Evolutionary conservation across 75 land plant species (phyloP).

Genomic region (Larix kaempferi): DNA sequence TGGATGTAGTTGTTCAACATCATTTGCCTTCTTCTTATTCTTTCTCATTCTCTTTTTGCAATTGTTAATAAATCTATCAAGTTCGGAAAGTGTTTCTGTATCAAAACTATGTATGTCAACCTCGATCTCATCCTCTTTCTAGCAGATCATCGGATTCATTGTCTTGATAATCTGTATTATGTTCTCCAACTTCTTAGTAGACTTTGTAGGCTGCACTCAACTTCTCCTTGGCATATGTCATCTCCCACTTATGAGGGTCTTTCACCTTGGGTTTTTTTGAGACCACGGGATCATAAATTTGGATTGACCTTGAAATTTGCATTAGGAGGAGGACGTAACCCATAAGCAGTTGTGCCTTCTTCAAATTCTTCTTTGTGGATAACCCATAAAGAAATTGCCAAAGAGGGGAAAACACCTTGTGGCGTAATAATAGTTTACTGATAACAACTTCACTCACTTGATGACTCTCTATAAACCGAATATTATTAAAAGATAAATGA

Average conservation of each 20-base stretch:
- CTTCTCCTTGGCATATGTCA: slow-evolving; percentile 50
- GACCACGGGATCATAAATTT: slow-evolving; percentile 6
- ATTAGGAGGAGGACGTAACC: background rate
- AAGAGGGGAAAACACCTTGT: too few relatives aligned
- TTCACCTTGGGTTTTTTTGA: slow-evolving; percentile 32
- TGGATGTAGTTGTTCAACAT: background rate
- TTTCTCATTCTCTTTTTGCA: slow-evolving; percentile 10
- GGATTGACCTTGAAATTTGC: background rate
- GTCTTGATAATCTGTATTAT: slow-evolving; percentile 47
- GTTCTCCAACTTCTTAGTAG: slow-evolving; percentile 41
- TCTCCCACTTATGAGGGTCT: slow-evolving; percentile 31
- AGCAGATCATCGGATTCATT: slow-evolving; percentile 23
- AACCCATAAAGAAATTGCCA: too few relatives aligned
- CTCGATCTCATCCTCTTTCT: slow-evolving; percentile 52
- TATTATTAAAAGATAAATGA: too few relatives aligned
- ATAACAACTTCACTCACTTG: too few relatives aligned
- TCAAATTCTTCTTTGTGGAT: slow-evolving; percentile 5
- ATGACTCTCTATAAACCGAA: too few relatives aligned
- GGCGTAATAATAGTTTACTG: too few relatives aligned
- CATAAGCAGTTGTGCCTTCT: slow-evolving; percentile 1
- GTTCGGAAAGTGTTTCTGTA: slow-evolving; percentile 56
- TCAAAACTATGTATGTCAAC: slow-evolving; percentile 51
- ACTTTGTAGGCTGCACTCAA: slow-evolving; percentile 36
- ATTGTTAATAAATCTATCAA: slow-evolving; percentile 24
- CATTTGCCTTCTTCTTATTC: background rate